Conservation (phyloP, 495 filamentous ascomycete species). For the Penicillium psychrofluorescens region DNA sequence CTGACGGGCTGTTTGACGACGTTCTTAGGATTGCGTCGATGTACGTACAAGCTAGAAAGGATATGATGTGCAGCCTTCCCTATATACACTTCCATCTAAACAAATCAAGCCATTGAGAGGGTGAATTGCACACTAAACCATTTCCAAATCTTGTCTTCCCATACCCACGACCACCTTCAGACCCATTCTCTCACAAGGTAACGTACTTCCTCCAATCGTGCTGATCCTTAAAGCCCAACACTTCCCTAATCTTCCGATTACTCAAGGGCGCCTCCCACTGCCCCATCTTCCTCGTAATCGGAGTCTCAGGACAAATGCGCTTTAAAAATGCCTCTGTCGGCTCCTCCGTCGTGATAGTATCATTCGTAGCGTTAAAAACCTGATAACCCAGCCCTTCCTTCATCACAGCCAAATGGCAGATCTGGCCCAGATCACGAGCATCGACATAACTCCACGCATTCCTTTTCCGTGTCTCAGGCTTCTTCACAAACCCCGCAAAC, state of each 20-base stretch:
- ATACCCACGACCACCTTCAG: too few relatives aligned
- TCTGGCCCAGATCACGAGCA: conserved; percentile 48
- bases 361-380: conserved; percentile 54
- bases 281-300: conserved; percentile 43
- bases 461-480: conserved; percentile 43
- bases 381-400: conserved; percentile 46
- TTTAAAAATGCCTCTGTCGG: conserved; percentile 27
- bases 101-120: too few relatives aligned
- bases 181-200: background rate
- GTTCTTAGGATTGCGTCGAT: too few relatives aligned
- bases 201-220: conserved; percentile 41
- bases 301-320: conserved; percentile 30
- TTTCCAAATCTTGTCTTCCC: too few relatives aligned
- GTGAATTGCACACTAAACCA: too few relatives aligned
- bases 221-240: conserved; percentile 48
- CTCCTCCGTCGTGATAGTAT: conserved; percentile 37
- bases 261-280: conserved; percentile 49
- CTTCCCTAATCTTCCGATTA: conserved; percentile 47
- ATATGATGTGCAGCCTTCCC: too few relatives aligned
- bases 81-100: too few relatives aligned
- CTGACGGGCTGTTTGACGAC: too few relatives aligned
- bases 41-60: too few relatives aligned
- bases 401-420: conserved; percentile 11
- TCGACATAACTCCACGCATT: conserved; percentile 56
- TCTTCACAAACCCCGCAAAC: conserved; percentile 43